Base-by-base conservation (phyloP, 441 rosid species). In the Mallotus repandus region DNA sequence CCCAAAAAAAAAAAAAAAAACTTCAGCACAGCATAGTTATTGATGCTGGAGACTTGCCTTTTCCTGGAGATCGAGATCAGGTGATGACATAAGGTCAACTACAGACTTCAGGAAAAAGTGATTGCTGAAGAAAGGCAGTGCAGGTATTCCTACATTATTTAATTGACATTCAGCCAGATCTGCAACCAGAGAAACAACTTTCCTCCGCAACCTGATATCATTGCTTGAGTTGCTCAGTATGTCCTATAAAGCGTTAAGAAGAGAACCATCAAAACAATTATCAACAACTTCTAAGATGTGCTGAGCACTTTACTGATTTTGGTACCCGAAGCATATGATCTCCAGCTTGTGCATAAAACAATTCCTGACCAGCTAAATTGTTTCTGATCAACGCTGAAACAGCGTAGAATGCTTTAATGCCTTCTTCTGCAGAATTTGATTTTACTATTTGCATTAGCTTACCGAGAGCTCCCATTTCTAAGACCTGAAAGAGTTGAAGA, bases 11-110 rank as follows among this genome's bases (percentile, higher is more conserved):
- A 2, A 64, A n/a, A 9, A 8, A 13, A 65, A 10, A 25, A 1
- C 29, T 25, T 25, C 1, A 46, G 2, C 29, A 21, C 71, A 43
- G 12, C 41, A 18, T 16, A 21, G 22, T 41, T 11, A 62, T 38
- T 21, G 25, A 59, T 61, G 76, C 63, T 52, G 55, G 75, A 45
- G 57, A 79, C 63, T 58, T 70, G 86, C 99, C 98, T 93, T 95
- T 75, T 95, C 97, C 76, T 87, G 99, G 77, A 93, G 90, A 85
- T 95, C 97, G 74, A 91, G 90, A 82, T 95, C 97, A 58, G 73
- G 59, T 15, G 87, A 84, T 63, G 71, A 58, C 12, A 84, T 84
- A 57, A 90, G 85, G 82, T 93, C 93, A 71, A 95, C 95, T 52
- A 93, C 76, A 11, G 96, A 84, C 83, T 95, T 91, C 71, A 95